Evolutionary conservation across 2,329 filamentous ascomycete genomes (phyloP).

Genomic region (Aspergillus quadricinctus): DNA sequence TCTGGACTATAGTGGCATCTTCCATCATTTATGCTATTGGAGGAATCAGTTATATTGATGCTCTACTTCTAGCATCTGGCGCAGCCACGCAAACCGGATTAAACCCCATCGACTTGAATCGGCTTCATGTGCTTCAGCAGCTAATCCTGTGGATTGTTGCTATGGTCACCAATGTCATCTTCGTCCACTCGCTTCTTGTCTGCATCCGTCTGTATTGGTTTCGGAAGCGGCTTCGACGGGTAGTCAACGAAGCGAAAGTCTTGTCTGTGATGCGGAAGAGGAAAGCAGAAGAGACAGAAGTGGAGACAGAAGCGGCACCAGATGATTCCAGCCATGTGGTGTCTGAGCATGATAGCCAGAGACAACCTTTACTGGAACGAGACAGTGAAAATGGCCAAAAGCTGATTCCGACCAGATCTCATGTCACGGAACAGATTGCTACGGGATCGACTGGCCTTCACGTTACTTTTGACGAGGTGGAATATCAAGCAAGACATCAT

Average conservation of each 20-base stretch:
- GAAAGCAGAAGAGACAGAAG: constrained; percentile 17
- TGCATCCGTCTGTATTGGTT: constrained; percentile 94
- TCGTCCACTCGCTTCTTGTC: constrained; percentile 77
- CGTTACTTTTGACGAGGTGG: constrained; percentile 23
- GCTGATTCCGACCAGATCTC: neutral
- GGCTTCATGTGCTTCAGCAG: constrained; percentile 65
- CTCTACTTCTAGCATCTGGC: constrained; percentile 77
- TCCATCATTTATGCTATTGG: constrained; percentile 62
- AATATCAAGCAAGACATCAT: constrained; percentile 10
- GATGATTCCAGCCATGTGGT: neutral
- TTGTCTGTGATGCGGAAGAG: constrained; percentile 54
- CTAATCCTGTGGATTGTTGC: constrained; percentile 64
- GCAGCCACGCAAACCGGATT: constrained; percentile 84
- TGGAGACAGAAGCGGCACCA: no score
- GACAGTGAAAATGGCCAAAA: neutral
- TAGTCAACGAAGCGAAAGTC: constrained; percentile 65
- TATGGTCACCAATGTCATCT: constrained; percentile 75
- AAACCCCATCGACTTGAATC: constrained; percentile 66
- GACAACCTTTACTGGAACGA: constrained; percentile 1
- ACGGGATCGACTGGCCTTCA: constrained; percentile 19
- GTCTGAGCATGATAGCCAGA: constrained; percentile 5
- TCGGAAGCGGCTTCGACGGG: constrained; percentile 81
- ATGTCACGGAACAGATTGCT: constrained; percentile 7
- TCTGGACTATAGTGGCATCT: constrained; percentile 66
- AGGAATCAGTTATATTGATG: constrained; percentile 72